Evolutionary conservation across 306 rosid species (phyloP).

Genomic region (Lathyrus sativus): DNA sequence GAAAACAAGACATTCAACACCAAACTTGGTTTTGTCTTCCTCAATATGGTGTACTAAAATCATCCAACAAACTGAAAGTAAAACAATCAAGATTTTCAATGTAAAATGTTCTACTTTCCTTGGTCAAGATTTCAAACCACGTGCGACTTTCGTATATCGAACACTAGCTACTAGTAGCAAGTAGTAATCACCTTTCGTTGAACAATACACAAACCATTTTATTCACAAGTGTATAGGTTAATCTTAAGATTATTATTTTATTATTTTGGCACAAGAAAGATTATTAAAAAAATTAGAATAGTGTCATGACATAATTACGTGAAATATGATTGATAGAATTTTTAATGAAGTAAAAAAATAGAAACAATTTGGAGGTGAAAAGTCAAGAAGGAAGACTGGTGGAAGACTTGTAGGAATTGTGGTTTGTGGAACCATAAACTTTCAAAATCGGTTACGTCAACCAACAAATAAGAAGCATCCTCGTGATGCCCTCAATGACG

Average conservation of each 20-base stretch:
- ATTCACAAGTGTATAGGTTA: neutral
- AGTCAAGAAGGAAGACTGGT: constrained; percentile 21
- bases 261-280: too few relatives aligned
- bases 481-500: constrained; percentile 27
- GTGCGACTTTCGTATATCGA: constrained; percentile 7
- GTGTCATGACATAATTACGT: neutral
- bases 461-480: neutral
- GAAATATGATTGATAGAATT: too few relatives aligned
- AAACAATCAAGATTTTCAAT: neutral
- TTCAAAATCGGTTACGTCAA: constrained; percentile 37
- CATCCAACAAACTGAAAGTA: neutral
- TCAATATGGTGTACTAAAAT: neutral
- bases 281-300: too few relatives aligned
- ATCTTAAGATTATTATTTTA: too few relatives aligned
- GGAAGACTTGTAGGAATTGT: neutral
- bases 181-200: neutral
- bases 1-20: constrained; percentile 15
- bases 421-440: neutral
- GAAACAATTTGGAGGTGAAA: neutral
- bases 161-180: too few relatives aligned
- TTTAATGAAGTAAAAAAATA: neutral
- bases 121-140: constrained; percentile 44
- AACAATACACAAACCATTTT: neutral
- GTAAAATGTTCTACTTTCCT: constrained; percentile 5
- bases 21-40: constrained; percentile 42